These are phyloP conservation scores for Bipolaris victoriae DNA, from an alignment of 2,329 filamentous ascomycete species.

Conservation along the genomic window DNA sequence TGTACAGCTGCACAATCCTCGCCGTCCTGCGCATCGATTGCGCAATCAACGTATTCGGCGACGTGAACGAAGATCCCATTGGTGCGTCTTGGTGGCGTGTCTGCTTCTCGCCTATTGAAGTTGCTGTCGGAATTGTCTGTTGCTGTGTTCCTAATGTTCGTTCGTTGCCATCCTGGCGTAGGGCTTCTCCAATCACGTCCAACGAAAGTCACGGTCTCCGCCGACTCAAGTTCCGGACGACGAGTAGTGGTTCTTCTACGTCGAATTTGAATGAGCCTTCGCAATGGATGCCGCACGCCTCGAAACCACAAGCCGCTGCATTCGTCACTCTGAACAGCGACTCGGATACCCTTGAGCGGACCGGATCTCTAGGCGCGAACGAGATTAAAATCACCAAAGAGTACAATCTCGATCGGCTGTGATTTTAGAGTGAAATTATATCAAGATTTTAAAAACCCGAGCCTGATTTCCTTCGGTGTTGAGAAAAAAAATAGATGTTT, in stretches of 20 bases:
- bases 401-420: constrained; percentile 26
- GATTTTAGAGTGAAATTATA: constrained; percentile 1
- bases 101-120: constrained; percentile 29
- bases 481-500: neutral
- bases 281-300: constrained; percentile 19
- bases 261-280: constrained; percentile 24
- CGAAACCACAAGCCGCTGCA: constrained; percentile 20
- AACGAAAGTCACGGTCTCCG: constrained; percentile 23
- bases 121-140: constrained; percentile 28
- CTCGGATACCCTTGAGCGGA: constrained; percentile 16
- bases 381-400: constrained; percentile 30
- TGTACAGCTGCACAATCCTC: constrained; percentile 21
- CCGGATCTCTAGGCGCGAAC: constrained; percentile 17
- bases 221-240: constrained; percentile 23
- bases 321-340: constrained; percentile 29
- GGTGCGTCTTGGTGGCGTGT: constrained; percentile 29
- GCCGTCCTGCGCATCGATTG: constrained; percentile 31
- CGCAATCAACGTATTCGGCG: constrained; percentile 24
- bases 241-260: constrained; percentile 24
- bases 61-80: constrained; percentile 22
- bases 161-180: constrained; percentile 17
- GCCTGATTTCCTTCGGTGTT: no score
- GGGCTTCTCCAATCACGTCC: constrained; percentile 10
- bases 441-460: neutral
- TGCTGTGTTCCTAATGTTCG: constrained; percentile 28